Base-by-base conservation (phyloP, 1,284 basidiomycete genomes). In the Phellopilus nigrolimitatus region DNA sequence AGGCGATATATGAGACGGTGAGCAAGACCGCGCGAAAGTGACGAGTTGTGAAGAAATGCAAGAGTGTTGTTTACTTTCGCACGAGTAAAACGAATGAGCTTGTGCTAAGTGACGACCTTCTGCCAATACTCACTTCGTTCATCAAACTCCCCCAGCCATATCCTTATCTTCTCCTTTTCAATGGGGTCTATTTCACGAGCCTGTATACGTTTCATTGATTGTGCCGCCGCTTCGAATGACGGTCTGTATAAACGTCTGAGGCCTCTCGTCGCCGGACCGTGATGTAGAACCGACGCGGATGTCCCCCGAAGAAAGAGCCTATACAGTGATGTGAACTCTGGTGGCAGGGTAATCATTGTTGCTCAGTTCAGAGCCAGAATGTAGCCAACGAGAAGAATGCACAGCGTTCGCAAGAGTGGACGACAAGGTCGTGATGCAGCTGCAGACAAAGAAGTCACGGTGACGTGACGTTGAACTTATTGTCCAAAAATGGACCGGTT, bases 201-300 rank as follows among this genome's bases (percentile, higher is more conserved):
- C 2, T 45, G 24, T 17, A 80, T 62, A 49, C 68, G 65, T 33
- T 60, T 64, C 6, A 74, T 65, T 4, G 73, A 70, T 4, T 59
- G 58, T 0, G 74, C 79, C 3, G 79, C 84, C 24, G 70, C 70
- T 27, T 76, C 71, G 56, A 85, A 86, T 1, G 68, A 61, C 12
- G 79, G 79, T 28, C 80, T 67, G 66, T 75, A 82, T n/a, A 83
- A 62, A 17, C 57, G 60, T 36, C 76, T 71, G 5, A 84, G 62
- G 47, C 72, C 68, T 27, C 63, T 61, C 13, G 69, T 73, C 3
- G 76, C 71, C 12, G 60, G 52, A 17, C 60, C 63, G 25, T 84
- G 71, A 56, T 82, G 74, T 3, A 85, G 69, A n/a, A 85, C 81
- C 7, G 82, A 71, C 3, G 78, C 77, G n/a, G 79, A 78, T 27